Base-by-base conservation (phyloP, 106 monocot genomes). In the Allium sativum region DNA sequence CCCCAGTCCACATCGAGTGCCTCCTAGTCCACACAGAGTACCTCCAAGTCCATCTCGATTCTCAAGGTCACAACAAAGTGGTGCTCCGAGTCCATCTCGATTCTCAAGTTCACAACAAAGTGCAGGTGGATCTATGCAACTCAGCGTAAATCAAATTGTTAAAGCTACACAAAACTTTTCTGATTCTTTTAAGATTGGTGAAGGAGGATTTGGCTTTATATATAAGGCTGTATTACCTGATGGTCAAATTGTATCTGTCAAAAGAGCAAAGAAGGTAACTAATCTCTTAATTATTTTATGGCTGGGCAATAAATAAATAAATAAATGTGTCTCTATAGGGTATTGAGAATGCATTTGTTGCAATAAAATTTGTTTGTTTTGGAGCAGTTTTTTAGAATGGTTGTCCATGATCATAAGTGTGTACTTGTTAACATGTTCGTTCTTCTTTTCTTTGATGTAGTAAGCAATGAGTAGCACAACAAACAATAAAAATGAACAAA, bases 131-230 rank as follows among this genome's bases (percentile, higher is more conserved):
- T 76, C 87, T 10, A 47, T 82, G 20, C 72, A 85, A 70, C 84
- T 91, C n/a, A 84, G 55, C 45, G 56, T 90, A 11, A 64, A 44
- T 55, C 84, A 90, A 59, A 74, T 96, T 55, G 10, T 68, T 21
- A 90, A 78, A 79, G 72, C 84, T 45, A 96, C 95, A 59, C 81
- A 78, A 10, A 90, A 87, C 58, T 96, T 96, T 69, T 84, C 95
- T 58, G 48, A 72, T 61, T 65, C 72, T 18, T 41, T 70, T 21
- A 76, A 70, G 31, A 66, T 96, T 9, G 90, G 90, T 10, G 84
- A 84, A 77, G 90, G 90, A 52, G 78, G 73, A 53, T 96, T 86
- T 72, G 87, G 84, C 75, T 81, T 69, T 46, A 86, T 96, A 13
- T 96, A 90, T 61, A 90, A 76, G 79, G 90, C 81, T 17, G 54